Evolutionary conservation across 2,329 filamentous ascomycete species (phyloP), one percentile per base, ranked within the genome.

Genomic region (Tympanopsis confertula): DNA sequence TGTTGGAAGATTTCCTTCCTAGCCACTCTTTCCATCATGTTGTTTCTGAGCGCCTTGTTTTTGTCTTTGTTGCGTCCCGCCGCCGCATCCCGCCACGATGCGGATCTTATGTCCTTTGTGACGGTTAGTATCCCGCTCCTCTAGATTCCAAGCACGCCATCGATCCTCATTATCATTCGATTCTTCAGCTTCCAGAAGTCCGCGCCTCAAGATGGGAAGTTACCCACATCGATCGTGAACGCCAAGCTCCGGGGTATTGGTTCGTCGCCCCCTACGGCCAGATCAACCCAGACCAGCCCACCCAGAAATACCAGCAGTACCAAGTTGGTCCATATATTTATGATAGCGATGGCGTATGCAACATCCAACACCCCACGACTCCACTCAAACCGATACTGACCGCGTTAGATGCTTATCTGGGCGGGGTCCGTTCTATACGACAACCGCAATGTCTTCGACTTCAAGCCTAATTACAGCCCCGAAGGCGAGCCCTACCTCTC

Each of bases 211-310:
- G 46, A 41, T 53, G 49, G 35, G 38, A 54, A 20, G 45, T 55
- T n/a, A 37, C 46, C 7, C 45, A 52, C 37, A 36, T 47, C 10
- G 42, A 54, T 39, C 50, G 48, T 36, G 42, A 48, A 30, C 45
- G 44, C 22, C 39, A 20, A 7, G 20, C 10, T 22, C 35, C 35
- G 5, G 35, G 35, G 18, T 36, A 36, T 18, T 20, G 18, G 18
- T 36, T 36, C 35, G 20, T 36, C 13, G 20, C 18, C 20, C 35
- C 35, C 7, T 36, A 36, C 17, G 38, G 51, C 13, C 44, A 48
- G 35, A 52, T 53, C 14, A 46, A 41, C 3, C 49, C 51, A 5
- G 52, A 54, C 38, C 17, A 36, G 5, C 42, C 47, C 10, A 46
- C 44, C 5, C 50, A 44, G 12, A 30, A 47, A 20, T 54, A 47